Percentiles rank a stretch among this genome's conserved stretches.
Conservation (phyloP, 2,329 filamentous ascomycete genomes). For the Scleromitrula shiraiana region DNA sequence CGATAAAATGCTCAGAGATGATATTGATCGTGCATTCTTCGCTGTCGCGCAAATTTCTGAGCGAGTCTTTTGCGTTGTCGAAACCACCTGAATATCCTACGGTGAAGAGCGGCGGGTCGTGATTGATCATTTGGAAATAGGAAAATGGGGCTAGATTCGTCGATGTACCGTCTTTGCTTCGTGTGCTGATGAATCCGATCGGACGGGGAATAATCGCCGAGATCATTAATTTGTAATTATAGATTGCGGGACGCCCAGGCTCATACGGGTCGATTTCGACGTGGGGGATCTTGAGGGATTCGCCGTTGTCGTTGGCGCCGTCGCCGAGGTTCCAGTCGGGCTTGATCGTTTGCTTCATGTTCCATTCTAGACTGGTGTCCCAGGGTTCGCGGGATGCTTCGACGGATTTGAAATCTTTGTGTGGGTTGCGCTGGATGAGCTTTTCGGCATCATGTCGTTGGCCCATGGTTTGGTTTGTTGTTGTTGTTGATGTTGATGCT, state of each 20-base stretch:
- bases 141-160: conserved; percentile 82
- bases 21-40: conserved; percentile 81
- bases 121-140: conserved; percentile 76
- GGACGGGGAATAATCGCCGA: conserved; percentile 75
- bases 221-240: conserved; percentile 92
- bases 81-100: conserved; percentile 42
- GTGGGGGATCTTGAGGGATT: conserved; percentile 47
- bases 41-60: conserved; percentile 64
- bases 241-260: conserved; percentile 53
- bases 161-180: conserved; percentile 48
- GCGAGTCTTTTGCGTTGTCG: conserved; percentile 63
- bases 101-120: conserved; percentile 80
- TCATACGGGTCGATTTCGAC: conserved; percentile 75
- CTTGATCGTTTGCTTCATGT: conserved; percentile 53
- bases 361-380: conserved; percentile 40
- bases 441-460: conserved; percentile 25
- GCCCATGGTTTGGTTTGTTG: conserved; percentile 14
- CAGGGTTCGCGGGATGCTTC: conserved; percentile 59
- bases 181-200: conserved; percentile 56
- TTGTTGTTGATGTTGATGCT: conserved; percentile 5
- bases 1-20: conserved; percentile 73
- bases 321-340: conserved; percentile 58
- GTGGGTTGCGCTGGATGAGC: conserved; percentile 51
- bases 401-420: conserved; percentile 67
- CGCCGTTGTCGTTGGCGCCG: conserved; percentile 50